Conservation (phyloP, 495 filamentous ascomycete species). For the Pseudomonodictys pantanalensis region DNA sequence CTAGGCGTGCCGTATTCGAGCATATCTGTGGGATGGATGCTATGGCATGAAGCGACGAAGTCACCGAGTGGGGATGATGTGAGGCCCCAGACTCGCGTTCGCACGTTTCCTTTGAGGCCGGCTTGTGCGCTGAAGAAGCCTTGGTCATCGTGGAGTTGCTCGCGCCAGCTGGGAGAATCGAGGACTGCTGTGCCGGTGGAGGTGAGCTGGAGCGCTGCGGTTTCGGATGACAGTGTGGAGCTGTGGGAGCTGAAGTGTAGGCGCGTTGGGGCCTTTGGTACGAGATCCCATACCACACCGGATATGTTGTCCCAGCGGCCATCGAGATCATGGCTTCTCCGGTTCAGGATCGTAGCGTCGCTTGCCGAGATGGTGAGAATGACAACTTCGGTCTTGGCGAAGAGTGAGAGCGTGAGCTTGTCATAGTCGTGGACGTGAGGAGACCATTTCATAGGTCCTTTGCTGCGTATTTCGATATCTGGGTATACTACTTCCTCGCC, state of each 20-base stretch:
- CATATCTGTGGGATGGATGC: slow-evolving; percentile 52
- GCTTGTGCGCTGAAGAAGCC: slow-evolving; percentile 45
- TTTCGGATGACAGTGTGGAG: slow-evolving; percentile 11
- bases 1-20: slow-evolving; percentile 49
- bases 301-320: slow-evolving; percentile 27
- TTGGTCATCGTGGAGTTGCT: slow-evolving; percentile 20
- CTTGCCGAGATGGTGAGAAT: slow-evolving; percentile 10
- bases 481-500: slow-evolving; percentile 15
- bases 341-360: slow-evolving; percentile 3
- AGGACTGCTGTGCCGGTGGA: not conserved
- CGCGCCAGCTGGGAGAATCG: slow-evolving; percentile 19
- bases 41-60: slow-evolving; percentile 45
- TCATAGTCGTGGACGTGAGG: slow-evolving; percentile 1
- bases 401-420: slow-evolving; percentile 11
- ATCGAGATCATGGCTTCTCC: slow-evolving; percentile 11
- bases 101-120: slow-evolving; percentile 46
- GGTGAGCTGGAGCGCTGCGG: slow-evolving; percentile 16
- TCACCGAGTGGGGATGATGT: slow-evolving; percentile 42
- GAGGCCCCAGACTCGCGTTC: slow-evolving; percentile 52
- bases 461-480: slow-evolving; percentile 8
- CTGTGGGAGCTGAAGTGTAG: slow-evolving; percentile 23
- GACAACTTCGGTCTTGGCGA: slow-evolving; percentile 7
- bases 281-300: slow-evolving; percentile 20
- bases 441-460: slow-evolving; percentile 20
- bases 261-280: not conserved